These are phyloP conservation scores for Ophiocordyceps camponoti-rufipedis DNA, from an alignment of 2,329 filamentous ascomycete species.

Conservation along the genomic window DNA sequence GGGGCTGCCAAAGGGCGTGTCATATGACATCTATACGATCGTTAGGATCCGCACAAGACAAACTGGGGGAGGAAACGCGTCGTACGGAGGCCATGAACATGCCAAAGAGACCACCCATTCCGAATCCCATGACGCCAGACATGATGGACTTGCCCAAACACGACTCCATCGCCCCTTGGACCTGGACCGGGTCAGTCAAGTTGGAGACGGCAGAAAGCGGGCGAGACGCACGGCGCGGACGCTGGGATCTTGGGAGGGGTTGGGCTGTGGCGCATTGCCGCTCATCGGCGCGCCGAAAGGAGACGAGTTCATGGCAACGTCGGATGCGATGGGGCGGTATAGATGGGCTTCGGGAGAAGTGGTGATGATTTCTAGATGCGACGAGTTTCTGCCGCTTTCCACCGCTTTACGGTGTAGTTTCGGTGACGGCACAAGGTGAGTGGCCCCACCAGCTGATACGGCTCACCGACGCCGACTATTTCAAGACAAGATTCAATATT, in stretches of 20 bases:
- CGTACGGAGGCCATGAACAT: slow-evolving; percentile 94
- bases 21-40: slow-evolving; percentile 73
- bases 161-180: slow-evolving; percentile 77
- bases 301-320: slow-evolving; percentile 17
- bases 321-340: neutral
- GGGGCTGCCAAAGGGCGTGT: slow-evolving; percentile 58
- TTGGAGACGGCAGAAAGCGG: neutral
- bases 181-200: slow-evolving; percentile 25
- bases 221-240: slow-evolving; percentile 26
- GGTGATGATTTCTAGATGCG: neutral
- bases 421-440: neutral
- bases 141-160: slow-evolving; percentile 79
- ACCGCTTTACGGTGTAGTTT: slow-evolving; percentile 14
- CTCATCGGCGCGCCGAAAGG: slow-evolving; percentile 13
- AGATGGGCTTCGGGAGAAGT: too few species aligned
- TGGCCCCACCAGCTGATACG: too few species aligned
- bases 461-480: too few species aligned
- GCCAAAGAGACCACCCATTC: slow-evolving; percentile 81
- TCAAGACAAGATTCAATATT: too few species aligned
- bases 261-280: slow-evolving; percentile 7
- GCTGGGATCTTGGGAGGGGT: slow-evolving; percentile 28
- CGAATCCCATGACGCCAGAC: slow-evolving; percentile 86
- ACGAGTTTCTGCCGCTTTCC: slow-evolving; percentile 19
- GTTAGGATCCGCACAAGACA: neutral
- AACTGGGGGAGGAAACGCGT: slow-evolving; percentile 5